phyloP scores from a whole-genome alignment of 2,329 filamentous ascomycete species.

The Nemania serpens region DNA sequence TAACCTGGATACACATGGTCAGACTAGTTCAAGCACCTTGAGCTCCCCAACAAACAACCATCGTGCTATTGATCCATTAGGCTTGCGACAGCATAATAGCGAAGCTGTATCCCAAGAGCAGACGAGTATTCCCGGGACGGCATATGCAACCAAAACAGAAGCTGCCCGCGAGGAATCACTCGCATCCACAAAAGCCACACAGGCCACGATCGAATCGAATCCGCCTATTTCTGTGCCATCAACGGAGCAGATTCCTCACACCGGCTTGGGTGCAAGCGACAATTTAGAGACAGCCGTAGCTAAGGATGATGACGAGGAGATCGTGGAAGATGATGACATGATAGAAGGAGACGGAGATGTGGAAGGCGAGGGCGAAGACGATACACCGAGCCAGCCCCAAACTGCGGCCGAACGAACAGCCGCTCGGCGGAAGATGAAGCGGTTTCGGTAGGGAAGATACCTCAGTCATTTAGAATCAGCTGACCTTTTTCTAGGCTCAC shows the following conservation, averaged over 20 bases:
- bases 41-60: constrained; percentile 45
- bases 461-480: constrained; percentile 27
- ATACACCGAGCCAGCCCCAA: constrained; percentile 54
- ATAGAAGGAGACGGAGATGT: constrained; percentile 53
- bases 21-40: constrained; percentile 48
- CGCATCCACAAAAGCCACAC: constrained; percentile 46
- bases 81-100: constrained; percentile 48
- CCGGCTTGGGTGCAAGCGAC: constrained; percentile 41
- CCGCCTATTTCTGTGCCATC: constrained; percentile 48
- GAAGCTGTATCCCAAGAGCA: constrained; percentile 47
- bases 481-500: constrained; percentile 69
- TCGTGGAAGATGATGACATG: constrained; percentile 61
- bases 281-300: constrained; percentile 46
- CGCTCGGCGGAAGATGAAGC: constrained; percentile 70
- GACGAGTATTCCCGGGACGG: constrained; percentile 39
- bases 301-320: constrained; percentile 58
- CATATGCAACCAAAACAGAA: constrained; percentile 47
- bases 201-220: constrained; percentile 47
- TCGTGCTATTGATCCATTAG: constrained; percentile 47
- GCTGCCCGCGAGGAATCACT: constrained; percentile 47
- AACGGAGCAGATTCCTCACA: constrained; percentile 43
- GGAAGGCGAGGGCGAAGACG: constrained; percentile 56
- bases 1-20: constrained; percentile 66
- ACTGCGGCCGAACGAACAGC: constrained; percentile 53
- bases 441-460: constrained; percentile 66